A percentile compares a stretch with the other conserved stretches of the same genome.
These are phyloP conservation scores for Annulohypoxylon maeteangense DNA, from an alignment of 495 filamentous ascomycete genomes.

Conservation along the genomic window DNA sequence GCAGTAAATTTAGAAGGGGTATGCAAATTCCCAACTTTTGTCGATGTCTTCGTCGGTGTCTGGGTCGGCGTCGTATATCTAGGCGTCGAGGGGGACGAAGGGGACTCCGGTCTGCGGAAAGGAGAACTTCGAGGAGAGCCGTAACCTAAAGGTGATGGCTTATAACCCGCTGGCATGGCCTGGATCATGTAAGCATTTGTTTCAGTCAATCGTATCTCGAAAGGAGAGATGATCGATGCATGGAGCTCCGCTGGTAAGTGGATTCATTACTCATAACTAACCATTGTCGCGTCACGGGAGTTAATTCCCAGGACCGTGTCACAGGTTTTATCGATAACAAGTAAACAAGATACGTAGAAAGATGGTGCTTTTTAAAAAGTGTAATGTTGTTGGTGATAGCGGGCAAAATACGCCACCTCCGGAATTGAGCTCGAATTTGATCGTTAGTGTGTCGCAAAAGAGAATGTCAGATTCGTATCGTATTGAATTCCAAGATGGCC, in stretches of 20 bases:
- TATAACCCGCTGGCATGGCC: slow-evolving; percentile 68
- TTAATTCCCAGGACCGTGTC: slow-evolving; percentile 33
- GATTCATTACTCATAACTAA: slow-evolving; percentile 43
- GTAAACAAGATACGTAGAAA: slow-evolving; percentile 32
- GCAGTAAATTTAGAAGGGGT: slow-evolving; percentile 55
- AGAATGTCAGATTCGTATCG: not conserved
- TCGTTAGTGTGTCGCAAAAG: slow-evolving; percentile 2
- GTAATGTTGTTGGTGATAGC: not conserved
- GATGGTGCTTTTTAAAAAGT: not conserved
- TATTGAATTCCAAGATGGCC: slow-evolving; percentile 10
- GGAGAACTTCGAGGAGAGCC: slow-evolving; percentile 76
- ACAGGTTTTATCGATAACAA: slow-evolving; percentile 9
- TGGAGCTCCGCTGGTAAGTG: slow-evolving; percentile 41
- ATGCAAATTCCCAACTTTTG: slow-evolving; percentile 49
- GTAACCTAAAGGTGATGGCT: slow-evolving; percentile 76
- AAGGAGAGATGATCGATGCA: slow-evolving; percentile 36
- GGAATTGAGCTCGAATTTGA: not conserved
- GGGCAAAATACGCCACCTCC: not conserved
- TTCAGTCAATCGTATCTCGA: slow-evolving; percentile 14
- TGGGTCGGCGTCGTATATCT: slow-evolving; percentile 59
- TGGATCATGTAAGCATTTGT: slow-evolving; percentile 42
- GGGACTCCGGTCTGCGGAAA: slow-evolving; percentile 74
- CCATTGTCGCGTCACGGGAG: slow-evolving; percentile 39
- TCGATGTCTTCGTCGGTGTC: slow-evolving; percentile 59
- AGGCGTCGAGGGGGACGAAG: slow-evolving; percentile 59